Base-by-base conservation (phyloP, 2,329 filamentous ascomycete species). In the Cryphonectria japonica region DNA sequence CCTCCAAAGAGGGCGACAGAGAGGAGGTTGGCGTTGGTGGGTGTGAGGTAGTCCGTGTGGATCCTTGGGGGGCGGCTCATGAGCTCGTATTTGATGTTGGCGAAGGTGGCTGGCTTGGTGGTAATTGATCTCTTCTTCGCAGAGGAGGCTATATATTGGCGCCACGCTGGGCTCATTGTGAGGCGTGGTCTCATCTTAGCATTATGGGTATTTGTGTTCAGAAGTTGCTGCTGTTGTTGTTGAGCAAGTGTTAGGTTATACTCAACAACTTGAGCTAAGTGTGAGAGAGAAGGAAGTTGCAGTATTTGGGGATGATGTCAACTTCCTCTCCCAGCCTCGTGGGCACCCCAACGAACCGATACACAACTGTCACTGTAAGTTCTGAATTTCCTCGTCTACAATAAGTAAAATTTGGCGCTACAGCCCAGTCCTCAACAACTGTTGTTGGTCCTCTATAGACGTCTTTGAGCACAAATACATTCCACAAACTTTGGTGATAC, bases 11-110 rank as follows among this genome's bases (percentile, higher is more conserved):
- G 85, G 11, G 90, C 86, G 41, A 89, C 82, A 74, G 86, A 84
- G 63, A 97, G 86, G 62, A 93, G 88, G 79, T 90, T 84, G 0
- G 90, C 91, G 39, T 85, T 86, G 69, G 87, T 89, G 0, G 90
- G 87, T 46, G 86, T 85, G 62, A 87, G 80, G 73, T 80, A 79
- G 77, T 87, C 85, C 32, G 78, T 78, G 71, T 83, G 82, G 74
- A 79, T 71, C 72, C 81, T 83, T 32, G 73, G 70, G 19, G 69
- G 59, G 5, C 71, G 69, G 41, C 50, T 32, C 9, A 72, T 63
- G 37, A 72, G 71, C 62, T 72, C 71, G n/a, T 71, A 66, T 1
- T 50, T 64, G 22, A 71, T 70, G 66, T 71, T 69, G 61, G 69
- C 69, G 57, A 72, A 71, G 62, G 54, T 69, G 39, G 61, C 69